phyloP scores from a whole-genome alignment of 1,284 basidiomycete genomes.

The Ustilago xerochloae region DNA sequence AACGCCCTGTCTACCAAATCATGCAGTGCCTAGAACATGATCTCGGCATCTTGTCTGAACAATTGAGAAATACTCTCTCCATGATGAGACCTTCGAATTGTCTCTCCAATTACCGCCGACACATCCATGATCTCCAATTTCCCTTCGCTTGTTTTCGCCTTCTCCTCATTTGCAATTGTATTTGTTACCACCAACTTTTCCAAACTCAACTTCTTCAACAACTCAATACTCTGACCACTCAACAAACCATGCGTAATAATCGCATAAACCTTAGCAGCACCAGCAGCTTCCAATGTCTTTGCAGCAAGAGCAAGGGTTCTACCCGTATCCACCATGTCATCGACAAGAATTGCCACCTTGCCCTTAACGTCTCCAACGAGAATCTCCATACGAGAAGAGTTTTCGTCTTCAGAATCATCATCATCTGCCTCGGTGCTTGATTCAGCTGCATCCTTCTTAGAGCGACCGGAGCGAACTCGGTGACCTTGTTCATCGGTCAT shows the following conservation, averaged over 20 bases:
- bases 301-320: constrained; percentile 86
- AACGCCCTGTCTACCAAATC: neutral
- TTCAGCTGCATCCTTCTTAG: constrained; percentile 22
- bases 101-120: constrained; percentile 90
- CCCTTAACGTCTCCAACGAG: constrained; percentile 95
- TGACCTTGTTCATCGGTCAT: constrained; percentile 64
- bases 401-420: constrained; percentile 67
- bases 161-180: constrained; percentile 75
- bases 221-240: constrained; percentile 83
- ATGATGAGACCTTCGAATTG: constrained; percentile 95
- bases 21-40: constrained; percentile 53
- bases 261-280: constrained; percentile 87
- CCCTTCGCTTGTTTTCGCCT: constrained; percentile 70
- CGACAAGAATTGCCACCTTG: constrained; percentile 89
- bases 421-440: constrained; percentile 21
- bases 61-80: constrained; percentile 75
- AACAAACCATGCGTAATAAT: constrained; percentile 92
- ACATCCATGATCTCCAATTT: constrained; percentile 79
- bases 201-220: constrained; percentile 82
- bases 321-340: constrained; percentile 98
- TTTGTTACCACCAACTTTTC: constrained; percentile 89
- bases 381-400: constrained; percentile 80
- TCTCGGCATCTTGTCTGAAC: constrained; percentile 64
- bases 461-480: constrained; percentile 55
- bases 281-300: constrained; percentile 84